These are phyloP conservation scores for Leptomonas pyrrhocoris DNA, from an alignment of 208 protist genomes.

Conservation along the genomic window DNA sequence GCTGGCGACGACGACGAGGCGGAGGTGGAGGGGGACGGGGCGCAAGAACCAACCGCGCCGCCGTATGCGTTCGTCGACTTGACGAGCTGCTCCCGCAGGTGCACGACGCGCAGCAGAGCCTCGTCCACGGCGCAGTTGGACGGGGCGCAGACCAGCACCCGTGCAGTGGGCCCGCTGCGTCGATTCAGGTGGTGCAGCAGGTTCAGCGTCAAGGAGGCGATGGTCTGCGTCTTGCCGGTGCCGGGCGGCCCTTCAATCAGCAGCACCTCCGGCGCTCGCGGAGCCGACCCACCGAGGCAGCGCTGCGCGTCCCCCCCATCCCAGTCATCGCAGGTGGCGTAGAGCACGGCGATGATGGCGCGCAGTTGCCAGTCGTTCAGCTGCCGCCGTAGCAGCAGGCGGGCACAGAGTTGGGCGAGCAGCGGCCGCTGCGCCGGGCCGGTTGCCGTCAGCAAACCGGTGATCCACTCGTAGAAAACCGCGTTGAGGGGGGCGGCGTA, in stretches of 20 bases:
- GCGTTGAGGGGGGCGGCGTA: constrained; percentile 36
- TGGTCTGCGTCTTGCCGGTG: constrained; percentile 92
- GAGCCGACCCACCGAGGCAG: background rate
- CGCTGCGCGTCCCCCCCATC: constrained; percentile 15
- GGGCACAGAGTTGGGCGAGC: constrained; percentile 21
- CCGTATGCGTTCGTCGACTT: background rate
- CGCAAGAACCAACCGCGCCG: background rate
- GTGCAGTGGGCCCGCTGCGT: constrained; percentile 3
- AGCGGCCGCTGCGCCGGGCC: constrained; percentile 15
- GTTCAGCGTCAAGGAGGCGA: constrained; percentile 69
- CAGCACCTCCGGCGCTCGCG: constrained; percentile 49
- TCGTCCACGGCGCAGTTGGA: constrained; percentile 91
- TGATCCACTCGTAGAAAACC: constrained; percentile 35
- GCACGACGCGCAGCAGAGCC: constrained; percentile 65
- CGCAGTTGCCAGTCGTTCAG: constrained; percentile 75
- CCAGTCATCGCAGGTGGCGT: constrained; percentile 52
- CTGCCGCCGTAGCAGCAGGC: constrained; percentile 38
- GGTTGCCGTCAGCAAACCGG: constrained; percentile 25
- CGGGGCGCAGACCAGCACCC: constrained; percentile 81
- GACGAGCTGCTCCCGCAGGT: constrained; percentile 40
- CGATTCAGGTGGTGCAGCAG: constrained; percentile 59
- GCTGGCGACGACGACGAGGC: background rate
- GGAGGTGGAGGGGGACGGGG: background rate
- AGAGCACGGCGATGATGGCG: constrained; percentile 66
- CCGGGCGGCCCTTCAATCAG: constrained; percentile 90